A percentile compares a stretch with the other conserved stretches of the same genome.
These are phyloP conservation scores for Sphaerobolus stellatus DNA, from an alignment of 1,284 basidiomycete genomes.

Conservation along the genomic window DNA sequence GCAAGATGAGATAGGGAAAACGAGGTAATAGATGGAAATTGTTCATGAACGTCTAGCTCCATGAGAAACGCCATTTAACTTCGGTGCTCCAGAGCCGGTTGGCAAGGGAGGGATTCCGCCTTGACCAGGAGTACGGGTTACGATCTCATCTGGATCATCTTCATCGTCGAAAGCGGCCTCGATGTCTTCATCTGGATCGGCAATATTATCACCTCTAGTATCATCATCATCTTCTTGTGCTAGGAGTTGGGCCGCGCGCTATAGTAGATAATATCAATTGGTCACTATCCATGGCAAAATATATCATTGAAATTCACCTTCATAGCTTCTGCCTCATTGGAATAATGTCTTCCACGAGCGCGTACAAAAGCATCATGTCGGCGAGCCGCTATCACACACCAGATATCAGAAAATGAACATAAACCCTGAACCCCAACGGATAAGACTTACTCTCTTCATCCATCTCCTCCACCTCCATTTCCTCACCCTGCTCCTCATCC, in stretches of 20 bases:
- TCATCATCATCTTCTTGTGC: conserved; percentile 68
- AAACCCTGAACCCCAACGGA: conserved; percentile 2
- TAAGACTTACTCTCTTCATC: conserved; percentile 73
- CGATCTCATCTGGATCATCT: conserved; percentile 24
- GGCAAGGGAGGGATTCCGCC: conserved; percentile 9
- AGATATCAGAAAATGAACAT: not conserved
- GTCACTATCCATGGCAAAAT: conserved; percentile 8
- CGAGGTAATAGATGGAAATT: not conserved
- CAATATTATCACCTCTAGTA: conserved; percentile 21
- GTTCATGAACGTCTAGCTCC: not conserved
- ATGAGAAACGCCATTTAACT: conserved; percentile 4
- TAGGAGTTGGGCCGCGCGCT: conserved; percentile 66
- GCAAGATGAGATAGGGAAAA: not conserved
- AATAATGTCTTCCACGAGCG: conserved; percentile 83
- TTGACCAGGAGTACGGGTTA: conserved; percentile 6
- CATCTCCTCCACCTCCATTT: conserved; percentile 78
- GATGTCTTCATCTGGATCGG: conserved; percentile 26
- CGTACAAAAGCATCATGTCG: conserved; percentile 83
- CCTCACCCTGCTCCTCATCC: conserved; percentile 52
- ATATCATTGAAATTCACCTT: conserved; percentile 50
- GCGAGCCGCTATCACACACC: conserved; percentile 54
- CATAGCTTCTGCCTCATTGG: conserved; percentile 91
- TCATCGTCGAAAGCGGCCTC: conserved; percentile 10
- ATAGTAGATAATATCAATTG: conserved; percentile 13
- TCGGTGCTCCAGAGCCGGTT: not conserved